Evolutionary conservation across 495 filamentous ascomycete species (phyloP).

Genomic region (Beverwykella pulmonaria): DNA sequence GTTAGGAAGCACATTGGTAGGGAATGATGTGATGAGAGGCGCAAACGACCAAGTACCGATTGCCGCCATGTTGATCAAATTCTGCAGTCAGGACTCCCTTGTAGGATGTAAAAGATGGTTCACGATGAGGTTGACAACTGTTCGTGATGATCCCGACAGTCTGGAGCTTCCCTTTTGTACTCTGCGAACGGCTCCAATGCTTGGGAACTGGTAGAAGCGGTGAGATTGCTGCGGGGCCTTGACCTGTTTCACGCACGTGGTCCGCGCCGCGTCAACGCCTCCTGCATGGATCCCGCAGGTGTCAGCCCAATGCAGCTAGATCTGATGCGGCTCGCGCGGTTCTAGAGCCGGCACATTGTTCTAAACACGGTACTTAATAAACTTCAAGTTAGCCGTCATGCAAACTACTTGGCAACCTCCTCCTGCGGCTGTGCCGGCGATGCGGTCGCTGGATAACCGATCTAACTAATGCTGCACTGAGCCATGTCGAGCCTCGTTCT

Average conservation of each 20-base stretch:
- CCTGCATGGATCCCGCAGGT: not conserved
- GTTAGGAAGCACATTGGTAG: constrained; percentile 20
- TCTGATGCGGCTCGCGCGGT: not conserved
- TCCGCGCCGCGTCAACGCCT: not conserved
- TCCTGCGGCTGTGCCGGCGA: not conserved
- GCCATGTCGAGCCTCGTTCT: not conserved
- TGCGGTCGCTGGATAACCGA: not conserved
- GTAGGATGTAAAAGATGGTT: not conserved
- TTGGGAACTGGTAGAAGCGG: not conserved
- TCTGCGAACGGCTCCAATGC: not conserved
- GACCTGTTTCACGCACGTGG: constrained; percentile 1
- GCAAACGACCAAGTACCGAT: constrained; percentile 28
- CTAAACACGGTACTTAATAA: not conserved
- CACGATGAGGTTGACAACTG: not conserved
- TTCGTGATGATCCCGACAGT: not conserved
- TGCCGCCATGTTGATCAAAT: constrained; percentile 1
- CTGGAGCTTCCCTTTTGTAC: not conserved
- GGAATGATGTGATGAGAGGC: constrained; percentile 20
- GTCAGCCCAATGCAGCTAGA: not conserved
- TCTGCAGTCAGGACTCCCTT: not conserved
- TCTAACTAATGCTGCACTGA: not conserved
- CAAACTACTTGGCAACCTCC: not conserved
- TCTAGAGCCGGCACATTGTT: constrained; percentile 4
- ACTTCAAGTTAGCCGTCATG: not conserved
- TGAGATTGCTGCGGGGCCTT: not conserved